phyloP scores from a whole-genome alignment of 2,329 filamentous ascomycete genomes.

The Talaromyces verruculosus region DNA sequence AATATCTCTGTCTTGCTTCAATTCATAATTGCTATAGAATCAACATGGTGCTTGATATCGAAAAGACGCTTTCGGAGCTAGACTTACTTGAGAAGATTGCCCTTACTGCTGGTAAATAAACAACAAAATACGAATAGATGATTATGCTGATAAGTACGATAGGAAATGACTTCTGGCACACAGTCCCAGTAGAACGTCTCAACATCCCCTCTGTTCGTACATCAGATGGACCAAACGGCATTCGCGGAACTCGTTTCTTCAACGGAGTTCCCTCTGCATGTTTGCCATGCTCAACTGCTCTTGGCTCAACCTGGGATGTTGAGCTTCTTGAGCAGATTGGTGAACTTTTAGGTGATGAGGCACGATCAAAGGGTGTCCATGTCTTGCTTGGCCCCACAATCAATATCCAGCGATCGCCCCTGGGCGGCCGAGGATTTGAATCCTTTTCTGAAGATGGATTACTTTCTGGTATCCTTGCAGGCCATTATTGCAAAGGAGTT shows the following conservation, averaged over 20 bases:
- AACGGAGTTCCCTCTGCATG: constrained; percentile 69
- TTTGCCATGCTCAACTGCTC: constrained; percentile 75
- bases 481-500: constrained; percentile 69
- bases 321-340: constrained; percentile 69
- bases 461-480: constrained; percentile 70
- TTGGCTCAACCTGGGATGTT: constrained; percentile 77
- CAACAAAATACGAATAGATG: not conserved
- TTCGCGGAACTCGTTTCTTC: constrained; percentile 67
- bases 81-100: constrained; percentile 60
- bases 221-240: constrained; percentile 69
- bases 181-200: constrained; percentile 61
- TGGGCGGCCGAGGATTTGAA: constrained; percentile 84
- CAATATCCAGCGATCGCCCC: constrained; percentile 76
- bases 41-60: constrained; percentile 39
- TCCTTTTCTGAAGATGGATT: constrained; percentile 82
- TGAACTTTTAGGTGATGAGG: constrained; percentile 68
- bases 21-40: not conserved
- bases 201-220: constrained; percentile 65
- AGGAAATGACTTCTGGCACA: constrained; percentile 66
- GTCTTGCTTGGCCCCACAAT: constrained; percentile 75
- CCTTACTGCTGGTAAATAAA: constrained; percentile 35
- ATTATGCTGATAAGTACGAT: not conserved
- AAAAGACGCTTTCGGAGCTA: constrained; percentile 54
- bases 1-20: not conserved
- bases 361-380: constrained; percentile 70